Evolutionary conservation across 768 basidiomycete genomes (phyloP).

Genomic region (Tulasnella sp.): DNA sequence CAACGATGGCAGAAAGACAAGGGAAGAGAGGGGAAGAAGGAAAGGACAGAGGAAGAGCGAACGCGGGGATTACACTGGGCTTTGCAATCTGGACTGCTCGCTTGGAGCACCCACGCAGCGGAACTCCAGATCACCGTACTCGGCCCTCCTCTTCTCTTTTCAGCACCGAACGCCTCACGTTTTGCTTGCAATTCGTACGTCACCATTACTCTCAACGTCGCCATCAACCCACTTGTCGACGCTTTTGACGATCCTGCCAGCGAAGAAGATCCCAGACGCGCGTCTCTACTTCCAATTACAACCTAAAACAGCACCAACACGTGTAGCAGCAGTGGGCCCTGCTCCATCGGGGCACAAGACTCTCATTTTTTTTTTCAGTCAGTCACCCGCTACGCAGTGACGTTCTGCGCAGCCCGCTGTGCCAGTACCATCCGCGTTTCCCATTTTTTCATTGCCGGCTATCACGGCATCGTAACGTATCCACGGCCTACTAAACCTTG

Average conservation of each 20-base stretch:
- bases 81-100: slow-evolving; percentile 2
- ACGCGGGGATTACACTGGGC: slow-evolving; percentile 2
- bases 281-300: slow-evolving; percentile 4
- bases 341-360: slow-evolving; percentile 9
- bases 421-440: neutral
- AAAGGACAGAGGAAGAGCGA: neutral
- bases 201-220: neutral
- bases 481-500: slow-evolving; percentile 6
- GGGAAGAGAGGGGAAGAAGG: neutral
- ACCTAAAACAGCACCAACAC: slow-evolving; percentile 2
- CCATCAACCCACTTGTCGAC: neutral
- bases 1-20: slow-evolving; percentile 2
- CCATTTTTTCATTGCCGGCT: neutral
- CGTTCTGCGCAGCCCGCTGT: neutral
- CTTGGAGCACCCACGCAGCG: neutral
- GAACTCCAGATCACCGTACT: neutral
- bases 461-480: slow-evolving; percentile 9
- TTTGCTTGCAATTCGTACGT: neutral
- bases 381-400: neutral
- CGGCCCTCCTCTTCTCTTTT: neutral
- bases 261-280: slow-evolving; percentile 4
- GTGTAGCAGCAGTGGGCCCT: neutral
- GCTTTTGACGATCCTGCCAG: slow-evolving; percentile 1
- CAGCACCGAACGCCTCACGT: neutral
- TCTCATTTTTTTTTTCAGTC: neutral